A percentile compares a stretch with the other conserved stretches of the same genome.
Evolutionary conservation across 2,329 filamentous ascomycete genomes (phyloP).

Genomic region (Trichoderma citrinoviride): DNA sequence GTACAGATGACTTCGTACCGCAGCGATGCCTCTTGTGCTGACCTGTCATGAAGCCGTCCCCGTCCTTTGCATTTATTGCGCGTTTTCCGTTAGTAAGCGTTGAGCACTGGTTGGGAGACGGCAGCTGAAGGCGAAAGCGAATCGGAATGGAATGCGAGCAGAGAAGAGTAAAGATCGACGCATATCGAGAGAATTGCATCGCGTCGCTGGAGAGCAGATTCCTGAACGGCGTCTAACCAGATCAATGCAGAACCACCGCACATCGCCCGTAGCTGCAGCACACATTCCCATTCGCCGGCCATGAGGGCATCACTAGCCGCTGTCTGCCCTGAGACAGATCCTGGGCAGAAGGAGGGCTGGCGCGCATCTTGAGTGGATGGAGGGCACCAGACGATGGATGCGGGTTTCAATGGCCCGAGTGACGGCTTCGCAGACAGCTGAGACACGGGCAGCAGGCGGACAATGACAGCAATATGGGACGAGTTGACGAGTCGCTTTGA

Average conservation of each 20-base stretch:
- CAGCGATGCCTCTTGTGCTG: not conserved
- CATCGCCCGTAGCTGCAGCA: not conserved
- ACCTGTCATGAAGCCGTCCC: not conserved
- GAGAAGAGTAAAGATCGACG: not conserved
- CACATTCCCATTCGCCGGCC: not conserved
- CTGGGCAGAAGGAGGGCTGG: slow-evolving; percentile 15
- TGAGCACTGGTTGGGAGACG: not conserved
- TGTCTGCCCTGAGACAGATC: slow-evolving; percentile 19
- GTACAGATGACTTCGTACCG: not conserved
- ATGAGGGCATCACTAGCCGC: slow-evolving; percentile 8
- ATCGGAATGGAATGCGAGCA: slow-evolving; percentile 8
- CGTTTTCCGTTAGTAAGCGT: not conserved
- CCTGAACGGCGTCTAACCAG: not conserved
- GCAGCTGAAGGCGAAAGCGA: not conserved
- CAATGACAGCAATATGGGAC: not conserved
- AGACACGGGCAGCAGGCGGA: not conserved
- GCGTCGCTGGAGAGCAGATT: not conserved
- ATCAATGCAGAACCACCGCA: not conserved
- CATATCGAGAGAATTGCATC: not conserved
- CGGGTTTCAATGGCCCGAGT: slow-evolving; percentile 6
- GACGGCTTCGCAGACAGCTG: slow-evolving; percentile 3
- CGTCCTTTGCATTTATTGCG: not conserved
- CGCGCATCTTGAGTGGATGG: slow-evolving; percentile 6
- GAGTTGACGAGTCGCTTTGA: slow-evolving; percentile 16
- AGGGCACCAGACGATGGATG: slow-evolving; percentile 5